These are phyloP conservation scores for Talaromyces borbonicus DNA, from an alignment of 495 filamentous ascomycete genomes.

Conservation along the genomic window DNA sequence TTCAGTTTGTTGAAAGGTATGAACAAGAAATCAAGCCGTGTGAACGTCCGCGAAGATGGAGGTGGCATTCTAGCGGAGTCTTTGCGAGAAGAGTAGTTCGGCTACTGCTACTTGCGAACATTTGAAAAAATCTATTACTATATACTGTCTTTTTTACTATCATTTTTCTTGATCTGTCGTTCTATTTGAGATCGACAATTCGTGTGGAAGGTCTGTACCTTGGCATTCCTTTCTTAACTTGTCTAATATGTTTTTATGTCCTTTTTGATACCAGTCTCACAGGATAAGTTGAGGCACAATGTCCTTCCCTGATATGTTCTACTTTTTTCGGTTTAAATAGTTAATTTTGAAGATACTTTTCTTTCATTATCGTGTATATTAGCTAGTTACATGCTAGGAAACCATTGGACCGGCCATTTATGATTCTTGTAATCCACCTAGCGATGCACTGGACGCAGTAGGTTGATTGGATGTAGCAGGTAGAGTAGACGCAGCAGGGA, in stretches of 20 bases:
- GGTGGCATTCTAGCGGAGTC: constrained; percentile 9
- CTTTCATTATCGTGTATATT: background rate
- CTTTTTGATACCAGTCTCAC: constrained; percentile 10
- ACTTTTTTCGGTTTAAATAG: background rate
- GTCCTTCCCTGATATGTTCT: background rate
- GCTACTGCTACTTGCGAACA: constrained; percentile 4
- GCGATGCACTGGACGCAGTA: too few relatives aligned
- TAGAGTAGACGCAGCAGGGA: constrained; percentile 20
- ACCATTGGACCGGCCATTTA: background rate
- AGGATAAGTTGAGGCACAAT: constrained; percentile 3
- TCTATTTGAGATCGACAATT: background rate
- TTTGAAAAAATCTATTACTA: constrained; percentile 5
- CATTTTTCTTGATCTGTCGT: constrained; percentile 4
- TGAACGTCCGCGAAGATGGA: constrained; percentile 29
- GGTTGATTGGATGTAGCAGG: background rate
- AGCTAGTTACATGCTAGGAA: background rate
- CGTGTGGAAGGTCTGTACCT: too few relatives aligned
- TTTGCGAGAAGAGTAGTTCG: constrained; percentile 27
- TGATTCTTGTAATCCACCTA: too few relatives aligned
- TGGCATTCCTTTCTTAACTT: constrained; percentile 12
- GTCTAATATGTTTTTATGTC: constrained; percentile 7
- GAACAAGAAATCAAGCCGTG: constrained; percentile 34
- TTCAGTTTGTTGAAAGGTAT: constrained; percentile 38
- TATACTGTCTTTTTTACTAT: constrained; percentile 9
- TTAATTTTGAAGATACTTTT: constrained; percentile 1